Base-by-base conservation (phyloP, 495 filamentous ascomycete species). In the Neurospora sp. region DNA sequence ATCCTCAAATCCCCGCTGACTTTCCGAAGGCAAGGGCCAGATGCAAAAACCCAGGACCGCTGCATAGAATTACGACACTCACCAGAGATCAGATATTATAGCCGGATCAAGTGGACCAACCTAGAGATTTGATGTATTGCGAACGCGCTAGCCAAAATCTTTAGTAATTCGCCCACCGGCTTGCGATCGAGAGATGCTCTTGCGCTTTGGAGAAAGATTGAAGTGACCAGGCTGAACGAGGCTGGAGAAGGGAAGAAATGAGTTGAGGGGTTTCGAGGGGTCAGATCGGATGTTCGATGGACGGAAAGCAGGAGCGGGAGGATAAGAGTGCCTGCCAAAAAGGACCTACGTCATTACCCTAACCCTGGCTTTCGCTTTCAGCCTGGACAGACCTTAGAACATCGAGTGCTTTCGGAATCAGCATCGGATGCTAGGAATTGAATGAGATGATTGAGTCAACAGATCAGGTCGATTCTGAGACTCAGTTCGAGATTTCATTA, bases 331-430 rank as follows among this genome's bases (percentile, higher is more conserved):
- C 71, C 54, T 42, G 37, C 48, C 31, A 72, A 59, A 59, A 69
- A 69, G 9, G 59, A 20, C 23, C 59, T 72, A 75, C 74, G 74
- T 75, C 75, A 75, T 77, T 71, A 72, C 75, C 75, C 75, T 77
- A 77, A 75, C 74, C 75, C 74, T 62, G 8, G 31, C 5, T 40
- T 41, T 2, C 14, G 6, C 14, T 16, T 62, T 14, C 54, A 66
- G 14, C 27, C 8, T 35, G 4, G 27, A 35, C 23, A 2, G 54
- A 9, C 23, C 2, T 9, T 31, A 1, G 14, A 66, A 3, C 27
- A 66, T 1, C 6, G 7, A 27, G 23, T 9, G 54, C 23, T 35
- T 35, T 1, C 54, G 8, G 1, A 35, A 5, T 7, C 54, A 35
- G 4, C 27, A 18, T 66, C 27, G 9, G 54, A 35, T 14, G 7